phyloP scores from a whole-genome alignment of 2,329 filamentous ascomycete genomes.

The Lachnellula suecica region DNA sequence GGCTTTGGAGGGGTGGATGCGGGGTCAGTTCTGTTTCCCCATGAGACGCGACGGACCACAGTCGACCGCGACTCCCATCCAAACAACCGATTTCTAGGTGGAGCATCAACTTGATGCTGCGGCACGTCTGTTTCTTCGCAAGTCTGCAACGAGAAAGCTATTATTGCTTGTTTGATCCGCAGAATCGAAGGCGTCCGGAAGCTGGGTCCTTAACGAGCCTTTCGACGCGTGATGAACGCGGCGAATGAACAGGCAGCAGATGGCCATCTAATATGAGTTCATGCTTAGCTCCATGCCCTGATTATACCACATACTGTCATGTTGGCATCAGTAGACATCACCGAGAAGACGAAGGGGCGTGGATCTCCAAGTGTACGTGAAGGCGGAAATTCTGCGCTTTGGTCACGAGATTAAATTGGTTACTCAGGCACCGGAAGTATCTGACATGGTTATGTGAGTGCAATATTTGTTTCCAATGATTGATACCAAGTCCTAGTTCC shows the following conservation, averaged over 20 bases:
- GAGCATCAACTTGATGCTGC: neutral
- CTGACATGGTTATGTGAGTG: no score
- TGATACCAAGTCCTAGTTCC: no score
- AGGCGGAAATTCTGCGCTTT: no score
- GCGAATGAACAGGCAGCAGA: neutral
- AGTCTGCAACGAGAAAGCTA: neutral
- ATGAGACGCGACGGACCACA: conserved; percentile 3
- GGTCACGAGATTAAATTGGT: no score
- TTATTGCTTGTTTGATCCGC: neutral
- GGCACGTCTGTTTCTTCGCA: neutral
- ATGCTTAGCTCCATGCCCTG: no score
- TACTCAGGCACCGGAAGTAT: no score
- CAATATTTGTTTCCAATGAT: no score
- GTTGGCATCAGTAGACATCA: no score
- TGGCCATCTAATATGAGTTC: no score
- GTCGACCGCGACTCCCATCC: conserved; percentile 3
- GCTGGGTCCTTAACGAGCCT: neutral
- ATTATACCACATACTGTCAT: no score
- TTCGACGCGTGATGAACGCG: neutral
- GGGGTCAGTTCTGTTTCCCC: neutral
- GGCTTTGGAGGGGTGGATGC: conserved; percentile 3
- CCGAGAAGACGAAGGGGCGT: no score
- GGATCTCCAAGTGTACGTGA: no score
- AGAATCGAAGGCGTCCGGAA: neutral
- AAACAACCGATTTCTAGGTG: neutral